Evolutionary conservation across 768 basidiomycete species (phyloP).

Genomic region (Suillus lakei): DNA sequence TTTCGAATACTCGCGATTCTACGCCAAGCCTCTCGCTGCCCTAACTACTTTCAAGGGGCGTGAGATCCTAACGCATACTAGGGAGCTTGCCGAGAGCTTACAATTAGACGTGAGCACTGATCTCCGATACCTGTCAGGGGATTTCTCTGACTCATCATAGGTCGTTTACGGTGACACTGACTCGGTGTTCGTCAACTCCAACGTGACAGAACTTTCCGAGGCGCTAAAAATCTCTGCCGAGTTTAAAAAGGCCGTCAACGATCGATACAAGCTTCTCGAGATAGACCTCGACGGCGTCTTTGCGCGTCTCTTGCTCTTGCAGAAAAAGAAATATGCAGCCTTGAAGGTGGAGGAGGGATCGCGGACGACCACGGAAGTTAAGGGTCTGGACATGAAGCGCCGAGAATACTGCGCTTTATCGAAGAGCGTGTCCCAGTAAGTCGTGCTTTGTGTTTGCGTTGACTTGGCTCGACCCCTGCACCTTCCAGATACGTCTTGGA

Average conservation of each 20-base stretch:
- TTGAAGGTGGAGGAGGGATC: constrained; percentile 89
- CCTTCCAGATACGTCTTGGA: constrained; percentile 81
- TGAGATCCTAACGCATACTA: constrained; percentile 93
- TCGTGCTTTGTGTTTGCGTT: constrained; percentile 10
- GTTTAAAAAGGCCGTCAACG: constrained; percentile 97
- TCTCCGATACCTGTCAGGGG: background rate
- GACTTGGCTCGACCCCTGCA: background rate
- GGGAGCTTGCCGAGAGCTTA: constrained; percentile 89
- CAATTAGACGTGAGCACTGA: constrained; percentile 84
- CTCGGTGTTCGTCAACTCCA: constrained; percentile 98
- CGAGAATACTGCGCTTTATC: constrained; percentile 93
- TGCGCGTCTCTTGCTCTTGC: constrained; percentile 87
- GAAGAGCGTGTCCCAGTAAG: constrained; percentile 91
- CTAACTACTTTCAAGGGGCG: constrained; percentile 97
- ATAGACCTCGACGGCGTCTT: constrained; percentile 97
- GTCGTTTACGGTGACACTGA: constrained; percentile 99
- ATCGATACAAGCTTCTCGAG: constrained; percentile 92
- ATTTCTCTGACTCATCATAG: constrained; percentile 43
- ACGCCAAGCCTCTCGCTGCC: constrained; percentile 94
- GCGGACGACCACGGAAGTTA: constrained; percentile 83
- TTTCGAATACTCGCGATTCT: constrained; percentile 96
- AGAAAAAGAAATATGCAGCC: constrained; percentile 99
- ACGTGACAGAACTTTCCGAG: constrained; percentile 84
- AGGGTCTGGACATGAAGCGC: constrained; percentile 99
- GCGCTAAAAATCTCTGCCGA: constrained; percentile 90